Base-by-base conservation (phyloP, 257 asterid species). In the Paulownia fortunei region DNA sequence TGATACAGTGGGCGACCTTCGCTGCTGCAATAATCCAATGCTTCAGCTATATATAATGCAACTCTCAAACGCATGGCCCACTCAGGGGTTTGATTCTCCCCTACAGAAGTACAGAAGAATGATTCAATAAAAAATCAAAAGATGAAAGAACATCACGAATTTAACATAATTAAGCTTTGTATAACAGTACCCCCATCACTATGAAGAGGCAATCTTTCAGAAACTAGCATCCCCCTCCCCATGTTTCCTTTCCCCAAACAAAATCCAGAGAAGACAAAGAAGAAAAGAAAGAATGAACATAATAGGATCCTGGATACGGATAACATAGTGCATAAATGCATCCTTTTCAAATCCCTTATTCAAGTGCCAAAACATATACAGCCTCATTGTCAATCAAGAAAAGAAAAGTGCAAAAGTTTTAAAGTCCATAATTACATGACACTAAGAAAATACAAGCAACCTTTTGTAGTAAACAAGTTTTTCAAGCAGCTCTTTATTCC, bases 31-130 rank as follows among this genome's bases (percentile, higher is more conserved):
- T 90, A 91, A 84, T 95, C 93, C 82, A 95, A 84, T 67, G 99
- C 98, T 89, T 95, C 99, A 74, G 98, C 98, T 73, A 95, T 93
- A 82, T 89, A 91, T 54, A 95, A 74, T 83, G 99, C 99, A 79
- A 95, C 99, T 81, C 99, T 85, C 68, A 95, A 76, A 42, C 99
- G 98, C 99, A 95, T 89, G n/a, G 98, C 97, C 98, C 98, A 95
- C 85, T 91, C 98, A n/a, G n/a, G 96, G 75, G 99, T 95, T 83
- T 93, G 99, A 84, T 88, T 92, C 86, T 95, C 99, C 97, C 97
- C 99, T 92, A 87, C 74, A 77, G 72, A 75, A 77, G 77, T 41
- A 36, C 44, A 81, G 32, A 73, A 77, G 47, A 68, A 71, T 60
- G 13, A 16, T 65, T 49, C 26, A 70, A 3, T 10, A 36, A 27